Percentiles rank a stretch among this genome's conserved stretches.
Conservation (phyloP, 371 early-diverging fungal genomes). For the Rhizopus microsporus region DNA sequence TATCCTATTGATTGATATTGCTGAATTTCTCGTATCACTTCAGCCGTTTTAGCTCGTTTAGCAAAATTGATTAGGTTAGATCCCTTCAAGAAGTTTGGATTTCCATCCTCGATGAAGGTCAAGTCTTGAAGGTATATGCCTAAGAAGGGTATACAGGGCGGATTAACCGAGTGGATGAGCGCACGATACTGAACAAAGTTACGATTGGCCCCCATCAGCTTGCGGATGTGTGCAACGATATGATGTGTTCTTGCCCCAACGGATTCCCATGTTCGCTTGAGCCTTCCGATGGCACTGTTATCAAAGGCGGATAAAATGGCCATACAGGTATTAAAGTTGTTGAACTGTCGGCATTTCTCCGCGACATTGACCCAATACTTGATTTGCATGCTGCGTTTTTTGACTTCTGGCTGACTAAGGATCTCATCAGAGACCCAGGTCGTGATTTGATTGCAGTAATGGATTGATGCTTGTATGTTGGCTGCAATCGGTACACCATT, state of each 20-base stretch:
- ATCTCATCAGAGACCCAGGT: constrained; percentile 87
- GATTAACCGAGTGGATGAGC: constrained; percentile 80
- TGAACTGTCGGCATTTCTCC: constrained; percentile 74
- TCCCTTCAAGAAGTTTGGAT: constrained; percentile 72
- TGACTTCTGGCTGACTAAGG: constrained; percentile 75
- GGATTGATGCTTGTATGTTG: constrained; percentile 75
- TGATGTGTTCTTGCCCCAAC: constrained; percentile 40
- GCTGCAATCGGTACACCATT: constrained; percentile 45
- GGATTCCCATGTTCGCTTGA: constrained; percentile 83
- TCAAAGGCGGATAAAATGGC: constrained; percentile 89
- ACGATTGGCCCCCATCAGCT: constrained; percentile 76
- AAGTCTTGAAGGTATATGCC: constrained; percentile 87
- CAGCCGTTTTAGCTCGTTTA: constrained; percentile 84
- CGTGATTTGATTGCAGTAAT: constrained; percentile 70
- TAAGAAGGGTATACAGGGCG: constrained; percentile 93
- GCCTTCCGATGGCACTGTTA: constrained; percentile 84
- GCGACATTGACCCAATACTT: constrained; percentile 86
- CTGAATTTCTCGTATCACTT: constrained; percentile 87
- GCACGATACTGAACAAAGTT: constrained; percentile 89
- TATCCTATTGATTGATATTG: constrained; percentile 88
- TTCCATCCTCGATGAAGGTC: constrained; percentile 93
- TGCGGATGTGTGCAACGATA: constrained; percentile 47
- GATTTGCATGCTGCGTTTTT: constrained; percentile 72
- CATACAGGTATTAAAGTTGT: constrained; percentile 93
- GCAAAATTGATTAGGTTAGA: constrained; percentile 85